phyloP scores from a whole-genome alignment of 208 protist genomes.

The Crithidia brevicula region DNA sequence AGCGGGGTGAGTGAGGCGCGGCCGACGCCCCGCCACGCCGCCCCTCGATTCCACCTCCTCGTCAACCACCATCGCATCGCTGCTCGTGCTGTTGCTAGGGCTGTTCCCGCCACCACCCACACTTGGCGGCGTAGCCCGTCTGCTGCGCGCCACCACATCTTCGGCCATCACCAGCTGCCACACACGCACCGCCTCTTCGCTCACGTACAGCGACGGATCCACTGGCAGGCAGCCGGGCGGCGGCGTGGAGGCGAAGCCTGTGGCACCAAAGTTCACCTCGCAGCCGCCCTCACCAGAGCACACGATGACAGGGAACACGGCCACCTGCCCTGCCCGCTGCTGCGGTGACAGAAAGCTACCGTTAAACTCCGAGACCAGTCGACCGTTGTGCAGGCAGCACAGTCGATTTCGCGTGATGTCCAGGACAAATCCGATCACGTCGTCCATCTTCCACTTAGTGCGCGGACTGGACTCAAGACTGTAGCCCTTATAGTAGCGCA shows the following conservation, averaged over 20 bases:
- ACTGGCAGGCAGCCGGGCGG: constrained; percentile 74
- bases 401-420: constrained; percentile 74
- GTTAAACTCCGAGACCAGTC: constrained; percentile 63
- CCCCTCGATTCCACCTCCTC: background rate
- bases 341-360: constrained; percentile 42
- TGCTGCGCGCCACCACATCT: constrained; percentile 35
- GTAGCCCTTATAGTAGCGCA: constrained; percentile 65
- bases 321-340: constrained; percentile 24
- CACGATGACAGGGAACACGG: constrained; percentile 66
- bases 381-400: constrained; percentile 73
- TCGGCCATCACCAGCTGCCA: constrained; percentile 63
- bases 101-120: background rate
- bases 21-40: background rate
- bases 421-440: constrained; percentile 84
- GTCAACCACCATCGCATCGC: background rate
- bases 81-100: constrained; percentile 2
- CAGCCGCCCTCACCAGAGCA: constrained; percentile 40
- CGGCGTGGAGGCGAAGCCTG: constrained; percentile 58
- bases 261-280: constrained; percentile 89
- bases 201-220: constrained; percentile 69
- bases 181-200: constrained; percentile 46
- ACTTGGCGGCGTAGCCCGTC: background rate
- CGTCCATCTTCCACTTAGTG: constrained; percentile 76
- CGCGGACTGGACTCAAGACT: constrained; percentile 66
- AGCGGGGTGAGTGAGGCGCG: constrained; percentile 9